These are phyloP conservation scores for Mucor indicus DNA, from an alignment of 371 early-diverging fungal species.

Conservation along the genomic window DNA sequence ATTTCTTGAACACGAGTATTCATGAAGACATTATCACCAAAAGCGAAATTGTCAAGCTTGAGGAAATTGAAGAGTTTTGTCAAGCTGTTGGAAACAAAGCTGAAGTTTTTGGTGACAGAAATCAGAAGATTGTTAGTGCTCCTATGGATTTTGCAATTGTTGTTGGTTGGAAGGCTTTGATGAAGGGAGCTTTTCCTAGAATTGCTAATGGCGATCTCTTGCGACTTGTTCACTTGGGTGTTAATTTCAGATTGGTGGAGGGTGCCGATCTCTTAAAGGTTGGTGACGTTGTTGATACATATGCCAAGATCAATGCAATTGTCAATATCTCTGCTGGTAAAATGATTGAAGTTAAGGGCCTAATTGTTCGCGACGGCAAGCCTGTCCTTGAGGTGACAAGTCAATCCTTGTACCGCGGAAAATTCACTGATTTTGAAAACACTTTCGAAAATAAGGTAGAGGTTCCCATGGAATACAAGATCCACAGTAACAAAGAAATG, in stretches of 20 bases:
- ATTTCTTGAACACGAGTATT: conserved; percentile 48
- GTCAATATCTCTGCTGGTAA: conserved; percentile 85
- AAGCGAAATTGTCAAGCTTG: conserved; percentile 54
- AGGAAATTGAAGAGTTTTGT: conserved; percentile 75
- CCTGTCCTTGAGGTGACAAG: conserved; percentile 72
- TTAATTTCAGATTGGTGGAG: conserved; percentile 85
- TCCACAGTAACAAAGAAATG: conserved; percentile 73
- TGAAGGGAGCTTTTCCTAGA: conserved; percentile 89
- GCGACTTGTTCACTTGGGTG: conserved; percentile 86
- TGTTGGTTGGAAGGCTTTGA: conserved; percentile 89
- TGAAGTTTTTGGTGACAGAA: conserved; percentile 71
- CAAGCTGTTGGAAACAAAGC: conserved; percentile 88
- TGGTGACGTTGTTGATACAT: conserved; percentile 81
- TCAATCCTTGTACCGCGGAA: conserved; percentile 90
- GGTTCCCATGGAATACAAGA: conserved; percentile 72
- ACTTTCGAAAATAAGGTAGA: conserved; percentile 81
- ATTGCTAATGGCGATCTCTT: conserved; percentile 90
- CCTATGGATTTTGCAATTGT: conserved; percentile 94
- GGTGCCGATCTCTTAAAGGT: conserved; percentile 69
- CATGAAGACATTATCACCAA: conserved; percentile 59
- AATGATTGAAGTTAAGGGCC: conserved; percentile 82
- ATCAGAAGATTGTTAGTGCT: conserved; percentile 59
- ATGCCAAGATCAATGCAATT: conserved; percentile 70
- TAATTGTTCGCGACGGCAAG: conserved; percentile 53
- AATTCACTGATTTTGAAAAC: conserved; percentile 75